Conservation (phyloP, 495 filamentous ascomycete species). For the Choiromyces venosus region DNA sequence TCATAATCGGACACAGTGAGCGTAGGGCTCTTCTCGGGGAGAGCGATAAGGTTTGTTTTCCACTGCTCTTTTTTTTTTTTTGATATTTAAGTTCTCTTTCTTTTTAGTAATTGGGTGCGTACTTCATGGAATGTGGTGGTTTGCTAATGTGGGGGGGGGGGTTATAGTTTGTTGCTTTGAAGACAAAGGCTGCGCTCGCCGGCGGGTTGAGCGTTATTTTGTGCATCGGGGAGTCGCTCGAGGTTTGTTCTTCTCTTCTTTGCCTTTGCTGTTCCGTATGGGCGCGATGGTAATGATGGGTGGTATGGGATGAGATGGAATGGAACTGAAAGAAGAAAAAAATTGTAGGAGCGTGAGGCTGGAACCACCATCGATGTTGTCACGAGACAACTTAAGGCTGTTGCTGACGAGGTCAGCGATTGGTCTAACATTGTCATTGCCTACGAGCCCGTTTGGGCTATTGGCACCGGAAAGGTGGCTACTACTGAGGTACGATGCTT, state of each 20-base stretch:
- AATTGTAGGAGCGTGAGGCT: conserved; percentile 63
- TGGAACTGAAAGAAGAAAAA: conserved; percentile 39
- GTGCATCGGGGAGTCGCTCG: conserved; percentile 91
- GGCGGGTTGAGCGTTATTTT: conserved; percentile 85
- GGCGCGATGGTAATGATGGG: background rate
- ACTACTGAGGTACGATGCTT: conserved; percentile 52
- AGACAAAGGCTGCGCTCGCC: conserved; percentile 84
- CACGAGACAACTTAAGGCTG: conserved; percentile 66
- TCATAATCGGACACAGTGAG: conserved; percentile 88
- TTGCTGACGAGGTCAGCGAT: conserved; percentile 64
- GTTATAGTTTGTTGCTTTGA: conserved; percentile 67
- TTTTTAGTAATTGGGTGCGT: background rate
- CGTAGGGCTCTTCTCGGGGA: conserved; percentile 81
- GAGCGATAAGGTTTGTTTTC: conserved; percentile 52
- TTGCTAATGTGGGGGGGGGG: conserved; percentile 26
- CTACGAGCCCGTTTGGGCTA: conserved; percentile 99
- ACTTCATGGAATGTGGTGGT: background rate
- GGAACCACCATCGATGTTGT: conserved; percentile 87
- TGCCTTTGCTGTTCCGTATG: background rate
- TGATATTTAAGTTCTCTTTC: background rate
- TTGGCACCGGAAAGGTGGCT: conserved; percentile 96
- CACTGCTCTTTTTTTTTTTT: too few relatives aligned
- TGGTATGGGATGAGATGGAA: background rate
- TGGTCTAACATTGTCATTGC: conserved; percentile 94
- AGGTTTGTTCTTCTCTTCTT: conserved; percentile 47